Conservation (phyloP, 345 rosid genomes). For the thale cress (Arabidopsis thaliana) region DNA sequence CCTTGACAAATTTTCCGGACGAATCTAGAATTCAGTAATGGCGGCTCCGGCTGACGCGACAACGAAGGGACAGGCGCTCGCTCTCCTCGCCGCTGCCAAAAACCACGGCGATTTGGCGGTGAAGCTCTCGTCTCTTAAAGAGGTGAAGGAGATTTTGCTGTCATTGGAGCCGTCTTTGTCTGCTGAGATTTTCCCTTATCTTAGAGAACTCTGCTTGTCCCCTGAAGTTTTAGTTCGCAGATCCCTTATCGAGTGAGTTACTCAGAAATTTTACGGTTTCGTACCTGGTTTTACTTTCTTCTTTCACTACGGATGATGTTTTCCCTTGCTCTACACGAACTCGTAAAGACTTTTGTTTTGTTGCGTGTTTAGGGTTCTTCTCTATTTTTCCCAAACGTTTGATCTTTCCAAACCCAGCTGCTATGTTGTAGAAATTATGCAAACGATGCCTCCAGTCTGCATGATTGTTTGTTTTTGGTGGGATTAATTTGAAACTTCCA, state of each 20-base stretch:
- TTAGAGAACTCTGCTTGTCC: constrained; percentile 78
- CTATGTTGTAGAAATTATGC: no score
- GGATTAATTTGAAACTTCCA: no score
- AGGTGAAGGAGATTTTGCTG: constrained; percentile 72
- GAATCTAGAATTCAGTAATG: constrained; percentile 42
- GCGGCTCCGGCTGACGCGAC: constrained; percentile 49
- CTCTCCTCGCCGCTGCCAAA: constrained; percentile 82
- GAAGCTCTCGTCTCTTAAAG: constrained; percentile 84
- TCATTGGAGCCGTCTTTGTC: constrained; percentile 71
- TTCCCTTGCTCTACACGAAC: constrained; percentile 19
- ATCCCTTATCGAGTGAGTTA: constrained; percentile 77
- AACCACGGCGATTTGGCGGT: constrained; percentile 85
- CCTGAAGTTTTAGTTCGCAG: constrained; percentile 76
- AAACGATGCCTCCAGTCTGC: no score
- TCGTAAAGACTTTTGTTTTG: neutral
- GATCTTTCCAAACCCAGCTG: no score
- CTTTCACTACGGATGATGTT: neutral
- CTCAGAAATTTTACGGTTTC: constrained; percentile 3
- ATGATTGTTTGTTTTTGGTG: no score
- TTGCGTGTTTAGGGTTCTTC: constrained; percentile 28
- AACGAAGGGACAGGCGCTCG: constrained; percentile 68
- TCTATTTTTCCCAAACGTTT: neutral
- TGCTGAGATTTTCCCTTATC: constrained; percentile 77
- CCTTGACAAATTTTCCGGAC: constrained; percentile 5
- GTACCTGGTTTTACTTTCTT: neutral